phyloP scores from a whole-genome alignment of 1,139 yeast species.

The Hyphopichia burtonii region DNA sequence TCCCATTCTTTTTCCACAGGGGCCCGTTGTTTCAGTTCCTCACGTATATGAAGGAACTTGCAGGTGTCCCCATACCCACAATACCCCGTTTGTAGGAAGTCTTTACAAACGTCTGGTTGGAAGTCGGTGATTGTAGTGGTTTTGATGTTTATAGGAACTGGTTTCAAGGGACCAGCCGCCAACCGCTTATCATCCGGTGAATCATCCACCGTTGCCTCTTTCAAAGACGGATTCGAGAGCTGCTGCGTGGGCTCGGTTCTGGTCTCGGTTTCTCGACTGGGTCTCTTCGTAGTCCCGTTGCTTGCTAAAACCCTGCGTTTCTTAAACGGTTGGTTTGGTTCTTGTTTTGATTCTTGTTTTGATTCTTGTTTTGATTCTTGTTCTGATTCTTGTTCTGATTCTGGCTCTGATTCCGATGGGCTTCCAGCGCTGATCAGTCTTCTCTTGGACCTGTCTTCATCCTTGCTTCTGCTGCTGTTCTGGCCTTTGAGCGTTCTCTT shows the following conservation, averaged over 20 bases:
- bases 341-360: conserved; percentile 2
- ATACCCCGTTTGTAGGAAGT: conserved; percentile 85
- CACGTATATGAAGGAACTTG: conserved; percentile 87
- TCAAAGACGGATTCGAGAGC: not conserved
- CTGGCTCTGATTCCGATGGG: not conserved
- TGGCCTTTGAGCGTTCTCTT: conserved; percentile 26
- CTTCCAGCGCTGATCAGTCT: not conserved
- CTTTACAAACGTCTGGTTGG: conserved; percentile 94
- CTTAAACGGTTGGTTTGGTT: not conserved
- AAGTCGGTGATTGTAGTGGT: conserved; percentile 83
- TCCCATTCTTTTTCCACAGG: conserved; percentile 78
- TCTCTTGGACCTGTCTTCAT: conserved; percentile 3
- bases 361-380: conserved; percentile 1
- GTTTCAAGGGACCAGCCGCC: conserved; percentile 15
- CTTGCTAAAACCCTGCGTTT: not conserved
- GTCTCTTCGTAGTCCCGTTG: not conserved
- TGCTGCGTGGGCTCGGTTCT: not conserved
- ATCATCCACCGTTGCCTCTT: not conserved
- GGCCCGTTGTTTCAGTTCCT: conserved; percentile 77
- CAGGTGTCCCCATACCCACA: conserved; percentile 99
- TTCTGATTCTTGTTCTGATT: conserved; percentile 3
- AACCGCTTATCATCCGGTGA: not conserved
- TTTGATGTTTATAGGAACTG: conserved; percentile 53
- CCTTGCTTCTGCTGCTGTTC: conserved; percentile 10
- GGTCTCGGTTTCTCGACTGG: not conserved